phyloP scores from a whole-genome alignment of 2,329 filamentous ascomycete genomes.

The Escovopsis weberi region DNA sequence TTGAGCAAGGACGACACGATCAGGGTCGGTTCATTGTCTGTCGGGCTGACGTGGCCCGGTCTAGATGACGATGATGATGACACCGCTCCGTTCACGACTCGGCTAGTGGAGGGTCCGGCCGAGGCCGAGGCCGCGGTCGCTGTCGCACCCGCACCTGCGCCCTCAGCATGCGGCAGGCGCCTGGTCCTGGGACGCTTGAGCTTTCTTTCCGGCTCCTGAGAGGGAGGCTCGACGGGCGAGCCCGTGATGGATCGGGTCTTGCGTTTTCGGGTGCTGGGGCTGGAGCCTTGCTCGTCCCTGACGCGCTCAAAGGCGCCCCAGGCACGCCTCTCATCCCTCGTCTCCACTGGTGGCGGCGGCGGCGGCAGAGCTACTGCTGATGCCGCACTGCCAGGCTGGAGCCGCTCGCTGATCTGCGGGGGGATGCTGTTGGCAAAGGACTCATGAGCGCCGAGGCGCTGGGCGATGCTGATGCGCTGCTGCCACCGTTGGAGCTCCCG shows the following conservation, averaged over 20 bases:
- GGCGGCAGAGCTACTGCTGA: too few relatives aligned
- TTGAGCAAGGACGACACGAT: slow-evolving; percentile 74
- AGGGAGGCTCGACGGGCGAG: slow-evolving; percentile 49
- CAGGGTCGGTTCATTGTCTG: slow-evolving; percentile 54
- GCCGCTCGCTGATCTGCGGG: slow-evolving; percentile 43
- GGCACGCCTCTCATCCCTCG: slow-evolving; percentile 64
- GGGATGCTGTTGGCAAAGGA: slow-evolving; percentile 52
- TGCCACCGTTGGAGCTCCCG: slow-evolving; percentile 63
- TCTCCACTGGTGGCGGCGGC: slow-evolving; percentile 41
- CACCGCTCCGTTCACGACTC: slow-evolving; percentile 8
- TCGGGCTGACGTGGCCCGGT: slow-evolving; percentile 10
- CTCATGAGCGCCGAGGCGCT: slow-evolving; percentile 59
- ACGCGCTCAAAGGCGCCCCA: slow-evolving; percentile 88
- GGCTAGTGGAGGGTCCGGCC: slow-evolving; percentile 14
- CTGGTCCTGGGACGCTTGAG: slow-evolving; percentile 77
- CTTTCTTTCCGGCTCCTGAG: slow-evolving; percentile 62
- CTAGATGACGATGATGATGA: slow-evolving; percentile 7
- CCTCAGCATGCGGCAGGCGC: slow-evolving; percentile 39
- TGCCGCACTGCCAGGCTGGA: slow-evolving; percentile 29
- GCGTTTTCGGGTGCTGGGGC: slow-evolving; percentile 50
- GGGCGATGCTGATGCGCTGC: slow-evolving; percentile 67
- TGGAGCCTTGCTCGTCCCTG: slow-evolving; percentile 47
- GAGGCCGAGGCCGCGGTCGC: slow-evolving; percentile 9
- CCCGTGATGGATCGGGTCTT: slow-evolving; percentile 56
- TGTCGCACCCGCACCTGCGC: slow-evolving; percentile 26